Evolutionary conservation across 495 filamentous ascomycete species (phyloP).

Genomic region (Aspergillus carlsbadensis): DNA sequence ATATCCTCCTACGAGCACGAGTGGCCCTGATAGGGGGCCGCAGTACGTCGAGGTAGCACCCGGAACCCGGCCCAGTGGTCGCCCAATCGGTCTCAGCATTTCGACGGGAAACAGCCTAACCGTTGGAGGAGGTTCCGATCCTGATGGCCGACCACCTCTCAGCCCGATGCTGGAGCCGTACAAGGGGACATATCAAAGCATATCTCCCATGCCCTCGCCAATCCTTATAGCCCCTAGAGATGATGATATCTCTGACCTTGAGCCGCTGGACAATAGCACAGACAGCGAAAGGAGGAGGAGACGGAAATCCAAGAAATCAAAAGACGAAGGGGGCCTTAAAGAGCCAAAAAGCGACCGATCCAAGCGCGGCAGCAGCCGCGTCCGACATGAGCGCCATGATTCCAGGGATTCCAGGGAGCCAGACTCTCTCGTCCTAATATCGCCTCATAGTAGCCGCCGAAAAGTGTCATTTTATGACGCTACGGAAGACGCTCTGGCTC

Average conservation of each 20-base stretch:
- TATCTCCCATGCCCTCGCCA: conserved; percentile 92
- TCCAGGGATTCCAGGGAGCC: conserved; percentile 17
- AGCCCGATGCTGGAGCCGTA: conserved; percentile 92
- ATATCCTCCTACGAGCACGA: conserved; percentile 17
- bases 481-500: conserved; percentile 67
- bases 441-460: conserved; percentile 36
- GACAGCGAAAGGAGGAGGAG: conserved; percentile 35
- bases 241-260: conserved; percentile 53
- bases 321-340: conserved; percentile 26
- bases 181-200: conserved; percentile 89
- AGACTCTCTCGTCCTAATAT: conserved; percentile 30
- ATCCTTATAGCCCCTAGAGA: conserved; percentile 43
- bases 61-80: conserved; percentile 28
- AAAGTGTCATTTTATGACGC: conserved; percentile 72
- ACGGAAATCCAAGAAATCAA: conserved; percentile 28
- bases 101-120: conserved; percentile 41
- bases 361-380: conserved; percentile 31
- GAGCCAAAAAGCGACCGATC: conserved; percentile 30
- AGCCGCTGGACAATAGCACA: conserved; percentile 39
- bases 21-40: conserved; percentile 23
- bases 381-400: conserved; percentile 27
- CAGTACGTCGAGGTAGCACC: conserved; percentile 47
- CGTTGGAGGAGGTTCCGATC: conserved; percentile 26
- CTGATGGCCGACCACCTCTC: conserved; percentile 54
- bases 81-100: conserved; percentile 38